Base-by-base conservation (phyloP, 225 moss, liverwort and hornwort species). In the Rhytidiadelphus loreus region DNA sequence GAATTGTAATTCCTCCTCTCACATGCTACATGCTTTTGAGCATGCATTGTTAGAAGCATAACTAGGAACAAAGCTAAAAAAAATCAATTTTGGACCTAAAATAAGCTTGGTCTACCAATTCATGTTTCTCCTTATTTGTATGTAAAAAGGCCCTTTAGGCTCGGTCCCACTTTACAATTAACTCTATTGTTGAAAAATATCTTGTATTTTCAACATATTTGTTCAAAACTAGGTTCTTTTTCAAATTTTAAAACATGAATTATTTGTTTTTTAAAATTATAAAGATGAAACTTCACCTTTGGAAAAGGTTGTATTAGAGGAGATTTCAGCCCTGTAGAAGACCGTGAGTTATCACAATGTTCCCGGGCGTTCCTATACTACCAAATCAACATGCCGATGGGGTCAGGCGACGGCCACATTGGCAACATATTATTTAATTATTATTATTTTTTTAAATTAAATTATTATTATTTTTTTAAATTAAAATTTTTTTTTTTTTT, bases 101-200 rank as follows among this genome's bases (percentile, higher is more conserved):
- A 43, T 16, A 9, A 70, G 15, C 26, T 43, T 26, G 5, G 43
- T 71, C 9, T 43, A 16, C 6, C 16, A 43, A 71, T 44, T 43
- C 28, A 9, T 28, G 2, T 41, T 71, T 43, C 26, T 9, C 5
- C 3, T 3, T 28, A 44, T 72, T 28, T 44, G 6, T 0, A 72
- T 0, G 3, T 71, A 43, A 25, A 26, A 9, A 6, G n/a, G n/a
- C n/a, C 17, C 6, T 39, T 10, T 10, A 3, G 2, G 2, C 6
- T 72, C 44, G 2, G 3, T 28, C 3, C 28, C 3, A 66, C 9
- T 65, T 66, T 37, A 21, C 3, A 66, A 66, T 66, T 20, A 21
- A 37, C 6, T 66, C n/a, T n/a, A 37, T n/a, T 11, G 2, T 3
- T 66, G 6, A 22, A n/a, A 66, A n/a, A 12, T n/a, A 66, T 21